Evolutionary conservation across 768 basidiomycete genomes (phyloP).

Genomic region (Macrolepiota fuliginosa): DNA sequence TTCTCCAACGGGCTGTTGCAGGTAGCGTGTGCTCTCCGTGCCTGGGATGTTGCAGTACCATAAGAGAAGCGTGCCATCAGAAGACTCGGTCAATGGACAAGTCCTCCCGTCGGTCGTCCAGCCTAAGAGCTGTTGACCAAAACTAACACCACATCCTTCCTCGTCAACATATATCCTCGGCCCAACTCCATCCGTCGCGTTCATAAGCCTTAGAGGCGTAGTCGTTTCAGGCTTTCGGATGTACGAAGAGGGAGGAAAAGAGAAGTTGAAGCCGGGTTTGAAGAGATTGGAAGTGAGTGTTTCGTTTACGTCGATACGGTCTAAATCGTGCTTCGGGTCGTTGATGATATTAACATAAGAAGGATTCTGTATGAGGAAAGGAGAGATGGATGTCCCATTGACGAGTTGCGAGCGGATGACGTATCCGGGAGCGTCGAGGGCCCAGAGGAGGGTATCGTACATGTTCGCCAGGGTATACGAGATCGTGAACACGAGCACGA

Average conservation of each 20-base stretch:
- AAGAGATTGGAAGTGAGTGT: slow-evolving; percentile 17
- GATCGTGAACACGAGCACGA: slow-evolving; percentile 16
- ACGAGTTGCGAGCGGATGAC: slow-evolving; percentile 9
- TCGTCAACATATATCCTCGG: slow-evolving; percentile 20
- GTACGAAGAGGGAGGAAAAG: slow-evolving; percentile 14
- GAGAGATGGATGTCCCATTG: slow-evolving; percentile 5
- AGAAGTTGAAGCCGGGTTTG: slow-evolving; percentile 17
- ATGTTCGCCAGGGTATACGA: slow-evolving; percentile 12
- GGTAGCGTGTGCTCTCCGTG: slow-evolving; percentile 2
- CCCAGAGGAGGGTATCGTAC: slow-evolving; percentile 22
- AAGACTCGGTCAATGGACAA: neutral
- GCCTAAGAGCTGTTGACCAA: neutral
- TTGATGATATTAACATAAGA: slow-evolving; percentile 15
- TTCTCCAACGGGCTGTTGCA: slow-evolving; percentile 11
- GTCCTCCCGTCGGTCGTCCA: neutral
- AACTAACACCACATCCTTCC: slow-evolving; percentile 17
- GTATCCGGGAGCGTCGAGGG: slow-evolving; percentile 20
- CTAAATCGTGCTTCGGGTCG: slow-evolving; percentile 11
- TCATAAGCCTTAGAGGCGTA: slow-evolving; percentile 7
- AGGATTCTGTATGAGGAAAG: slow-evolving; percentile 14
- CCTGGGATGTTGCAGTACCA: slow-evolving; percentile 15
- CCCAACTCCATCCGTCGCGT: neutral
- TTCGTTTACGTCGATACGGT: slow-evolving; percentile 16
- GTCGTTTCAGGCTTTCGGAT: neutral
- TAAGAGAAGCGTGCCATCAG: neutral